These are phyloP conservation scores for Tephrocybe rancida DNA, from an alignment of 768 basidiomycete genomes.

Conservation along the genomic window DNA sequence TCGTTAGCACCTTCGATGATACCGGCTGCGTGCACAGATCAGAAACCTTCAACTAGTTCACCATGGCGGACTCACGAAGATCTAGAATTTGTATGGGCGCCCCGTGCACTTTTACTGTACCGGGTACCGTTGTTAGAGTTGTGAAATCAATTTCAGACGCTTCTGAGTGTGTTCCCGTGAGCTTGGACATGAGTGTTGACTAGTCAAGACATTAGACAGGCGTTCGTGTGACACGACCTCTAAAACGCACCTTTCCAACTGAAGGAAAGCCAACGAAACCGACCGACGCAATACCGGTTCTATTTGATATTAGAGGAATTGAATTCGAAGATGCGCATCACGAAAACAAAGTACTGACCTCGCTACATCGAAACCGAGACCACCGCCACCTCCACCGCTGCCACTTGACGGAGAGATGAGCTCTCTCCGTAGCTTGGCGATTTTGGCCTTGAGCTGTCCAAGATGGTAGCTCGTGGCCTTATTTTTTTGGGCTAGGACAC, in stretches of 20 bases:
- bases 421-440: constrained; percentile 95
- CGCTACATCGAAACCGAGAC: constrained; percentile 96
- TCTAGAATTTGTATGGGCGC: constrained; percentile 96
- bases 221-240: not conserved
- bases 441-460: constrained; percentile 96
- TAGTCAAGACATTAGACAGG: constrained; percentile 27
- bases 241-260: constrained; percentile 77
- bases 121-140: constrained; percentile 92
- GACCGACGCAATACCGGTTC: constrained; percentile 96
- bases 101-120: constrained; percentile 92
- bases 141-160: constrained; percentile 98
- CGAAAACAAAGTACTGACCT: constrained; percentile 32
- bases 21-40: constrained; percentile 60
- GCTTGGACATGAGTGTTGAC: constrained; percentile 94
- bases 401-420: constrained; percentile 78
- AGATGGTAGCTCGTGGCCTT: constrained; percentile 96
- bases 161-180: constrained; percentile 96
- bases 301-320: constrained; percentile 16
- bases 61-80: constrained; percentile 61
- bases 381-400: constrained; percentile 85
- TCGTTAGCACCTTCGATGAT: constrained; percentile 99
- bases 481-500: constrained; percentile 83
- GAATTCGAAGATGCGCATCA: constrained; percentile 2
- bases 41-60: not conserved
- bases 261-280: constrained; percentile 93